Percentiles rank a stretch among this genome's conserved stretches.
phyloP scores from a whole-genome alignment of 1,284 basidiomycete species.

The Meira miltonrushii region DNA sequence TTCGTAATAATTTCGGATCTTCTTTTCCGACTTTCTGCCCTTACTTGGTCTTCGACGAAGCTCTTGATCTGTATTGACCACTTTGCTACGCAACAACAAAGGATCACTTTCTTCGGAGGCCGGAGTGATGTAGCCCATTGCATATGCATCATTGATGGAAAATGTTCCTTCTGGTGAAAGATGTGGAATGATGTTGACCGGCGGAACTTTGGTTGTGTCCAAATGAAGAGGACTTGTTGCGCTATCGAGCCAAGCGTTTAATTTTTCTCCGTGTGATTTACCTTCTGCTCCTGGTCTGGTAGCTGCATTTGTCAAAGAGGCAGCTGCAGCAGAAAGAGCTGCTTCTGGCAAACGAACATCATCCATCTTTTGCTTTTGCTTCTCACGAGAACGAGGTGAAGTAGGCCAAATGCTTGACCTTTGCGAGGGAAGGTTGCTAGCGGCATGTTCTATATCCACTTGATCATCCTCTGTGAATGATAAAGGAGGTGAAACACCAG shows the following conservation, averaged over 20 bases:
- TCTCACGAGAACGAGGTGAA: too few species aligned
- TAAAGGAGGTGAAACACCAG: slow-evolving; percentile 37
- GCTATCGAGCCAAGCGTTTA: neutral
- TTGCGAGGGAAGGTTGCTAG: neutral
- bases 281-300: neutral
- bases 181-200: neutral
- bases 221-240: neutral
- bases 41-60: slow-evolving; percentile 46
- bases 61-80: slow-evolving; percentile 52
- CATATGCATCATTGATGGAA: neutral
- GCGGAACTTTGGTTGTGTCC: neutral
- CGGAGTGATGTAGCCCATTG: slow-evolving; percentile 7
- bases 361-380: too few species aligned
- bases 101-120: slow-evolving; percentile 53
- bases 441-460: slow-evolving; percentile 3
- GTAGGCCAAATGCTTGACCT: neutral
- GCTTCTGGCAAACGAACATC: too few species aligned
- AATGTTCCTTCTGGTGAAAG: neutral
- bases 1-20: slow-evolving; percentile 67
- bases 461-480: slow-evolving; percentile 12
- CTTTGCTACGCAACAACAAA: slow-evolving; percentile 52
- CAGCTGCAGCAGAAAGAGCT: neutral
- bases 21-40: slow-evolving; percentile 50
- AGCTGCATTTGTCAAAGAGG: neutral
- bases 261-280: neutral